Conservation (phyloP, 169 alveolate genomes). For the Perkinsus olseni region DNA sequence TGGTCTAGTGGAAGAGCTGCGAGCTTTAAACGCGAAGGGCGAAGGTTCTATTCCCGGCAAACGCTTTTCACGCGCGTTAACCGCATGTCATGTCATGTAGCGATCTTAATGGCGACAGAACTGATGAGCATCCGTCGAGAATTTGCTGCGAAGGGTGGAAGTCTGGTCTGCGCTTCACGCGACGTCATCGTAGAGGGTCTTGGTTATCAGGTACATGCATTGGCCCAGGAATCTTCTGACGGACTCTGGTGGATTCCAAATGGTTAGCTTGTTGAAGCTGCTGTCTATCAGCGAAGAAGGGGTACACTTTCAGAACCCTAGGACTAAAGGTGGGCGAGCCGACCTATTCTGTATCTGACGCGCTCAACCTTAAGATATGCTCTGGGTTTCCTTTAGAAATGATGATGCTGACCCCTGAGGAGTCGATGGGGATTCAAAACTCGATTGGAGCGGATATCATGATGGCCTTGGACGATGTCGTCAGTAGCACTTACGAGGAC, state of each 20-base stretch:
- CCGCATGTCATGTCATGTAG: background rate
- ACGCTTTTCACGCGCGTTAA: too few species aligned
- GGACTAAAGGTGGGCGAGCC: background rate
- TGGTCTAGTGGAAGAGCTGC: background rate
- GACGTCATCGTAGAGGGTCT: too few species aligned
- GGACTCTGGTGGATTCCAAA: constrained; percentile 93
- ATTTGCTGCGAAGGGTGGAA: too few species aligned
- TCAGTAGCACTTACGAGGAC: constrained; percentile 54
- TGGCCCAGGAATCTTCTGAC: constrained; percentile 90
- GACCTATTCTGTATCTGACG: background rate
- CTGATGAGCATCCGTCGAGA: too few species aligned
- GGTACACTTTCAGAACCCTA: constrained; percentile 75
- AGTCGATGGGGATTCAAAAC: constrained; percentile 82
- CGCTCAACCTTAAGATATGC: constrained; percentile 7
- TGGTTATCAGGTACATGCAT: constrained; percentile 53
- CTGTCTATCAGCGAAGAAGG: constrained; percentile 87
- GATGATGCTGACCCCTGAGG: constrained; percentile 91
- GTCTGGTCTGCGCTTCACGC: too few species aligned
- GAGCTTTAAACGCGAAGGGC: background rate
- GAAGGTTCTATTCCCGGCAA: background rate
- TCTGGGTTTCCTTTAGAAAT: constrained; percentile 45
- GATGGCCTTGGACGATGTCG: constrained; percentile 98
- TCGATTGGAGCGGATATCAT: constrained; percentile 91
- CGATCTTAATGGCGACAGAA: background rate
- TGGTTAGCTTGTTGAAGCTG: constrained; percentile 82